Conservation (phyloP, 73 alveolate species). For the Paramecium primaurelia region DNA sequence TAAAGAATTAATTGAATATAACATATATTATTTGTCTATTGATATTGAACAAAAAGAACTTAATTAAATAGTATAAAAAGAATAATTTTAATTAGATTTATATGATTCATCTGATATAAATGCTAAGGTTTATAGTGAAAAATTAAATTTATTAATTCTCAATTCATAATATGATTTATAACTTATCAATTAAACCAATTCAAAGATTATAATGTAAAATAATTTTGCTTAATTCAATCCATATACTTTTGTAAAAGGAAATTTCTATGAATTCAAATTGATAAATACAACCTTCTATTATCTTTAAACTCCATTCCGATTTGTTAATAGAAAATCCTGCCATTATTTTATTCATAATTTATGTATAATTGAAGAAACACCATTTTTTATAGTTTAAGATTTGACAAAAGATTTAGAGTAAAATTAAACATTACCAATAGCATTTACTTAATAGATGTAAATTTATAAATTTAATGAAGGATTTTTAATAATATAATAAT, state of each 20-base stretch:
- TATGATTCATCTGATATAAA: background rate
- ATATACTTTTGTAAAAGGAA: background rate
- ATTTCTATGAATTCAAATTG: background rate
- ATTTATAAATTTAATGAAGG: background rate
- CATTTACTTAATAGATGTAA: background rate
- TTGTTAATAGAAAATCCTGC: background rate
- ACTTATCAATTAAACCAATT: background rate
- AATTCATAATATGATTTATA: background rate
- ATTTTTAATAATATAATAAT: background rate
- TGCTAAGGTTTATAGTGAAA: background rate
- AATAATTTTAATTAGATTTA: background rate
- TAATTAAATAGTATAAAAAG: background rate
- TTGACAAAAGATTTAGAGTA: background rate
- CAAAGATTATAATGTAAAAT: background rate
- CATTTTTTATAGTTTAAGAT: background rate
- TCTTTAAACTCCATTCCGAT: background rate
- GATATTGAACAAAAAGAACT: background rate
- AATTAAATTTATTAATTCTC: background rate
- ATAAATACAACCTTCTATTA: background rate
- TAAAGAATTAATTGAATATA: background rate
- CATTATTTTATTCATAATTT: background rate
- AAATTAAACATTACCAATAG: background rate
- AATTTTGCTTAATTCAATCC: background rate
- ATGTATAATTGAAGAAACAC: background rate
- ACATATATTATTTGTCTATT: background rate